Evolutionary conservation across 306 rosid genomes (phyloP).

Genomic region (Quercus engelmannii): DNA sequence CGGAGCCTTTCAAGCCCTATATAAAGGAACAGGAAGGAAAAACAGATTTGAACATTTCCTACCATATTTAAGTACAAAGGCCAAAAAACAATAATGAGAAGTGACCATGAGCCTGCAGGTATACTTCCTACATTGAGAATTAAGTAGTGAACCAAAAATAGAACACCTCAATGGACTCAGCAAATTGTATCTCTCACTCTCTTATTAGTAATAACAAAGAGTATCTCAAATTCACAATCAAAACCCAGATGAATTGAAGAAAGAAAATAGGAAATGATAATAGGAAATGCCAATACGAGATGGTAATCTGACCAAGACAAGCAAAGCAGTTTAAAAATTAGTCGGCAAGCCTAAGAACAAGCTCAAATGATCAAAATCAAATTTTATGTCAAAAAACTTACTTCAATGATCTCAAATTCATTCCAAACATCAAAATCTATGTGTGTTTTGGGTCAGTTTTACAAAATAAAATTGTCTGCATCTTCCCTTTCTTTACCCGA

Average conservation of each 20-base stretch:
- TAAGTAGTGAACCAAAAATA: neutral
- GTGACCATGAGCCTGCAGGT: neutral
- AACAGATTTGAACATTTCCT: constrained; percentile 14
- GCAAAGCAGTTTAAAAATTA: neutral
- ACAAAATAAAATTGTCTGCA: neutral
- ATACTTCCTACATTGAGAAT: neutral
- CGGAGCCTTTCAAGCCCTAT: constrained; percentile 70
- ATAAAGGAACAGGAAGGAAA: constrained; percentile 25
- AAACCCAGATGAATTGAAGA: constrained; percentile 2
- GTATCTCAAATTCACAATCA: constrained; percentile 6
- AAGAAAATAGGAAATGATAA: neutral
- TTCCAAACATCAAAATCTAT: neutral
- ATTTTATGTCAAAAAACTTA: neutral
- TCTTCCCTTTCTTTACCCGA: neutral
- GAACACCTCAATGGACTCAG: neutral
- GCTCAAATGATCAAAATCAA: neutral
- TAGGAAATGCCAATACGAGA: neutral
- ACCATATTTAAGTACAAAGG: neutral
- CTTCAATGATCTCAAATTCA: too few relatives aligned
- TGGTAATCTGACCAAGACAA: neutral
- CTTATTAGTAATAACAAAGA: neutral
- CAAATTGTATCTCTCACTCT: too few relatives aligned
- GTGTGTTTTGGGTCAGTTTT: neutral
- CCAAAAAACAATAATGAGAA: neutral
- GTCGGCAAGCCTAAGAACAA: neutral